These are phyloP conservation scores for Salvia hispanica DNA, from an alignment of 257 asterid species.

Conservation along the genomic window DNA sequence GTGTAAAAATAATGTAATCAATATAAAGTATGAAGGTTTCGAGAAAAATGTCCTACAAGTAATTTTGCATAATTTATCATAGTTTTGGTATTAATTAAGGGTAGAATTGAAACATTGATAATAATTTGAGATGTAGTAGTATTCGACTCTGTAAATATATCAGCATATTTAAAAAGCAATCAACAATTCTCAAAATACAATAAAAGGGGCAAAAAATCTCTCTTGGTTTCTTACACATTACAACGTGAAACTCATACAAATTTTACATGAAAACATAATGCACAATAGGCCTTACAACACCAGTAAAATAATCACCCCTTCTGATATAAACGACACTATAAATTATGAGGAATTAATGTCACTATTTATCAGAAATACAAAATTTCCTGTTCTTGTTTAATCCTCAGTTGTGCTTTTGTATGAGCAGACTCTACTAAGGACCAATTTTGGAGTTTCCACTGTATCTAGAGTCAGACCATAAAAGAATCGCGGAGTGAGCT, in stretches of 20 bases:
- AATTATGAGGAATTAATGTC: constrained; percentile 25
- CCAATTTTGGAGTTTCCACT: constrained; percentile 29
- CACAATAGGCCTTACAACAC: neutral
- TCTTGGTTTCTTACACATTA: constrained; percentile 10
- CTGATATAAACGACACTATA: neutral
- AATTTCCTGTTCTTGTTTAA: constrained; percentile 31
- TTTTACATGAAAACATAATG: constrained; percentile 5
- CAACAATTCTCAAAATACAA: neutral
- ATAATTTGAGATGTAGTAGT: too few species aligned
- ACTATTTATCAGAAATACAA: constrained; percentile 46
- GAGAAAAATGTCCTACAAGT: too few species aligned
- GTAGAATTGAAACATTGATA: too few species aligned
- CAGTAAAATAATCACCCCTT: neutral
- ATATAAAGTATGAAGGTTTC: too few species aligned
- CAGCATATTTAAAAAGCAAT: neutral
- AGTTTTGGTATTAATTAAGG: too few species aligned
- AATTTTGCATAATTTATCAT: too few species aligned
- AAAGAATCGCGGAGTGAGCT: constrained; percentile 45
- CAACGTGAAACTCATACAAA: constrained; percentile 2
- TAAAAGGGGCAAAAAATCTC: neutral
- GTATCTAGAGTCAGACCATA: constrained; percentile 52
- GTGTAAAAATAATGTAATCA: too few species aligned
- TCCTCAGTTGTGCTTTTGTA: constrained; percentile 20
- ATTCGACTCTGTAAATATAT: too few species aligned
- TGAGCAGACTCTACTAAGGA: constrained; percentile 31